A percentile compares a stretch with the other conserved stretches of the same genome.
Evolutionary conservation across 2,329 filamentous ascomycete genomes (phyloP).

Genomic region (Fusarium sp.): DNA sequence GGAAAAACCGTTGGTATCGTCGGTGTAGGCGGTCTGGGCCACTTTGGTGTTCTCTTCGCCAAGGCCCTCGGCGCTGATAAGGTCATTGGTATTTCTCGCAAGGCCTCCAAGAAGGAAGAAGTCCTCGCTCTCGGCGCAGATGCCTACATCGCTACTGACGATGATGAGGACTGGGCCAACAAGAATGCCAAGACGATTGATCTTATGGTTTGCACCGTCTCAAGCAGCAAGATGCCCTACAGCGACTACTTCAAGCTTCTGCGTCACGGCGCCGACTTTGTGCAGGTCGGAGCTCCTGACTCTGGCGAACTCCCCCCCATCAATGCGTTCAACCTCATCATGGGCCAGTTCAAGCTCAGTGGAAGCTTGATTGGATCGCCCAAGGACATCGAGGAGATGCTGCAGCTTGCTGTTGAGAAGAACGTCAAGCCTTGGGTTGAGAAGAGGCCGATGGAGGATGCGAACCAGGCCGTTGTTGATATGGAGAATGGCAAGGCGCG

Average conservation of each 20-base stretch:
- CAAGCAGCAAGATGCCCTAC: constrained; percentile 64
- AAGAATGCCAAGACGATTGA: constrained; percentile 62
- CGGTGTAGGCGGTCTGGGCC: constrained; percentile 73
- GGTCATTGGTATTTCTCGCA: constrained; percentile 67
- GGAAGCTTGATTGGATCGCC: constrained; percentile 61
- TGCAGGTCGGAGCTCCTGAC: constrained; percentile 63
- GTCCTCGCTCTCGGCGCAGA: constrained; percentile 66
- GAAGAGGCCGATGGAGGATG: constrained; percentile 62
- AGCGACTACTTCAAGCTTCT: constrained; percentile 69
- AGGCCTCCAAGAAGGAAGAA: constrained; percentile 61
- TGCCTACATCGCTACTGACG: constrained; percentile 51
- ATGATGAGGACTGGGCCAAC: constrained; percentile 63
- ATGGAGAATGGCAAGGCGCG: constrained; percentile 63
- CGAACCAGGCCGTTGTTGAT: constrained; percentile 64
- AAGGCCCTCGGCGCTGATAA: constrained; percentile 70
- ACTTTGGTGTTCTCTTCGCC: constrained; percentile 73
- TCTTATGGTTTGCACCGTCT: constrained; percentile 68
- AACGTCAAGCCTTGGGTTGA: constrained; percentile 66
- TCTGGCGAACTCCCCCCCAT: constrained; percentile 38
- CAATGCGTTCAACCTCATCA: constrained; percentile 38
- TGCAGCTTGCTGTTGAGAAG: constrained; percentile 65
- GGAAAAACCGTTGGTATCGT: constrained; percentile 74
- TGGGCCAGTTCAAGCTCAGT: constrained; percentile 51
- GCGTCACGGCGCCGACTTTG: constrained; percentile 66
- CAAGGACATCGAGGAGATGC: constrained; percentile 66